These are phyloP conservation scores for Mycena galopus DNA, from an alignment of 768 basidiomycete genomes.

Conservation along the genomic window DNA sequence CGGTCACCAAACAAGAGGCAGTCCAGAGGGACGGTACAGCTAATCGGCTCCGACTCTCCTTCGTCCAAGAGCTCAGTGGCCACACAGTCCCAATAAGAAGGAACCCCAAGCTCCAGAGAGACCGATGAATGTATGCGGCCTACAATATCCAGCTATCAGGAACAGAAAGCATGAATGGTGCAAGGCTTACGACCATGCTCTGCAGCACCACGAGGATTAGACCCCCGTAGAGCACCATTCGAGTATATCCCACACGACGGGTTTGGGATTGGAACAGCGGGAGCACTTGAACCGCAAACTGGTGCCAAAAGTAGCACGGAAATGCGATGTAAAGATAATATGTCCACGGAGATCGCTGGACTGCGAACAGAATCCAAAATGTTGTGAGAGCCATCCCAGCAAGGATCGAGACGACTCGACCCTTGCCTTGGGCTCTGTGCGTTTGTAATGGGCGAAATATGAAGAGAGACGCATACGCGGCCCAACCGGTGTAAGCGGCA, in stretches of 20 bases:
- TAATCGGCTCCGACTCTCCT: slow-evolving; percentile 43
- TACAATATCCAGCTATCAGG: slow-evolving; percentile 42
- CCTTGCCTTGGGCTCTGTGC: not conserved
- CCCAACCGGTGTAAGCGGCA: slow-evolving; percentile 84
- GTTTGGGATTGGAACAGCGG: slow-evolving; percentile 28
- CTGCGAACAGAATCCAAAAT: slow-evolving; percentile 65
- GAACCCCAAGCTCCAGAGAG: slow-evolving; percentile 80
- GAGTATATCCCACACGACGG: slow-evolving; percentile 16
- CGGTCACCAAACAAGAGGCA: slow-evolving; percentile 63
- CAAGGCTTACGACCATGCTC: slow-evolving; percentile 77
- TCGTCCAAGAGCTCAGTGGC: slow-evolving; percentile 70
- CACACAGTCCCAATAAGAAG: slow-evolving; percentile 71
- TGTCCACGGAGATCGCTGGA: slow-evolving; percentile 77
- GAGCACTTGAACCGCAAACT: slow-evolving; percentile 53
- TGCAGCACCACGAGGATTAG: slow-evolving; percentile 63
- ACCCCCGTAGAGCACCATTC: slow-evolving; percentile 41
- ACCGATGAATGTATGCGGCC: slow-evolving; percentile 79
- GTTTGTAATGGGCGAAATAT: slow-evolving; percentile 61
- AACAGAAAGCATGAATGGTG: not conserved
- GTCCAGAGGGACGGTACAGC: slow-evolving; percentile 58
- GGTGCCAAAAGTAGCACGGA: slow-evolving; percentile 84
- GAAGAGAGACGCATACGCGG: slow-evolving; percentile 71
- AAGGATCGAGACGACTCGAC: slow-evolving; percentile 29
- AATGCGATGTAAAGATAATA: slow-evolving; percentile 84
- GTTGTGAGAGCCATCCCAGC: slow-evolving; percentile 45